Base-by-base conservation (phyloP, 2,329 filamentous ascomycete species). In the Colletotrichum sojae region DNA sequence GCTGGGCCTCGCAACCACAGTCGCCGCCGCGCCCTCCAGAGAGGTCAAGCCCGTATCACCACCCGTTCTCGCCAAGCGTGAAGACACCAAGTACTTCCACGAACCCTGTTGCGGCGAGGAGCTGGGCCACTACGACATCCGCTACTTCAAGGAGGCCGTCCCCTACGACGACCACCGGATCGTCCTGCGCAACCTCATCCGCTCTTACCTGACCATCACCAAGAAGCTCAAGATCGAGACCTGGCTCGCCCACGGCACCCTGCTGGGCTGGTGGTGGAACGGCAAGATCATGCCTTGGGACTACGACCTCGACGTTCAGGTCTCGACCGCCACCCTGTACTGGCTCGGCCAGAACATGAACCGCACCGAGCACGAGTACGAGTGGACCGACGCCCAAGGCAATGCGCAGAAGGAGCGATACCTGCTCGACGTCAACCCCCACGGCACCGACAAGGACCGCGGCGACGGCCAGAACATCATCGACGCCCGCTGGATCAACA, bases 231-330 rank as follows among this genome's bases (percentile, higher is more conserved):
- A 89, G 6, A 81, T 94, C 71, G 92, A 95, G 80, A 95, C 94
- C 0, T 96, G 94, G 94, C 89, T 97, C 68, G 93, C 94, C 46
- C 94, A 97, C 78, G 94, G 94, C 56, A 94, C 93, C 5, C 82
- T 96, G 57, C 83, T 97, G 22, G 94, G 93, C 13, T 97, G 94
- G 94, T 96, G 92, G 92, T 97, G 94, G 94, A 95, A 94, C 77
- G 87, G 84, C 49, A 81, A 89, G 80, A 90, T 93, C 76, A 89
- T 95, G 82, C 92, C 93, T 0, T 95, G 93, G 93, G 93, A 96
- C 79, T 92, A 90, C 83, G 94, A 97, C 78, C 83, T 96, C 53
- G 94, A 97, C 79, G 92, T 93, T 0, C 94, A 96, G 80, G 90
- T 96, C 31, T 89, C 90, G 18, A 87, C 86, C 63, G 82, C 84